phyloP scores from a whole-genome alignment of 208 protist species.

The Histomonas meleagridis region DNA sequence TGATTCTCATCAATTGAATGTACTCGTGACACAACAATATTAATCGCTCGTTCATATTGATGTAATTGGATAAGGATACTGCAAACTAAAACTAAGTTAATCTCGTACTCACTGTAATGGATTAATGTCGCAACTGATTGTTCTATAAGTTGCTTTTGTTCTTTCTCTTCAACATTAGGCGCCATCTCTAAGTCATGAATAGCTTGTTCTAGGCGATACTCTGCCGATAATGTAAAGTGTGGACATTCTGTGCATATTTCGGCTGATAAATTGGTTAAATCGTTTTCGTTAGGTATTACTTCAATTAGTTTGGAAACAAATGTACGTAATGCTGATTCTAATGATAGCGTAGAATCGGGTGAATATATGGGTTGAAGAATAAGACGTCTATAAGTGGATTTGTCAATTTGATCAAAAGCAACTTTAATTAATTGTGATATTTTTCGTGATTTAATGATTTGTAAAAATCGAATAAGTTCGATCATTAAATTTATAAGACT shows the following conservation, averaged over 20 bases:
- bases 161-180: background rate
- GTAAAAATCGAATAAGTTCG: no score
- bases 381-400: no score
- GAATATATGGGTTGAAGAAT: no score
- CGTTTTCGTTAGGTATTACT: no score
- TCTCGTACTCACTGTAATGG: background rate
- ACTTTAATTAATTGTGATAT: no score
- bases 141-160: background rate
- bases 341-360: no score
- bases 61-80: background rate
- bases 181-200: background rate
- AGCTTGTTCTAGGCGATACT: background rate
- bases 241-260: background rate
- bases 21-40: background rate
- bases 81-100: background rate
- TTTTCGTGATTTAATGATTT: no score
- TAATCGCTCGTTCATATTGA: background rate
- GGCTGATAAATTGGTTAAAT: background rate
- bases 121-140: background rate
- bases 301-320: no score
- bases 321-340: no score
- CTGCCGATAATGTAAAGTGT: background rate
- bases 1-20: background rate
- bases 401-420: no score
- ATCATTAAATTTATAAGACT: no score